These are phyloP conservation scores for Silene conica DNA, from an alignment of 148 eudicot genomes.

Conservation along the genomic window DNA sequence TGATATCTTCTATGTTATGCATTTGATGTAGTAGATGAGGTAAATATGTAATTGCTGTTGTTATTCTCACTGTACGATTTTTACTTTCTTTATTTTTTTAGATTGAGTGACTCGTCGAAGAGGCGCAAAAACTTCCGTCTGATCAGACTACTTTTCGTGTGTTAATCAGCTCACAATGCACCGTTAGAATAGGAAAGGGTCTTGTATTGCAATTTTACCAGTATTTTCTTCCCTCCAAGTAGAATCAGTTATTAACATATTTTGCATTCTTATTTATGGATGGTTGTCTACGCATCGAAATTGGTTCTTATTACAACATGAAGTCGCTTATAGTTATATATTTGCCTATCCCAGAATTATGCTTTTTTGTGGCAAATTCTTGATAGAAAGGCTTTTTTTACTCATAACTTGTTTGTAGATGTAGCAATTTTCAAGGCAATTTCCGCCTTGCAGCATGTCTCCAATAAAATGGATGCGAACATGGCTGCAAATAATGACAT, in stretches of 20 bases:
- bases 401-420: conserved; percentile 92
- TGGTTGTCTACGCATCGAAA: neutral
- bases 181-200: neutral
- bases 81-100: neutral
- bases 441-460: conserved; percentile 56
- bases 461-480: conserved; percentile 36
- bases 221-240: neutral
- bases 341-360: neutral
- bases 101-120: neutral
- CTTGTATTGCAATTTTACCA: neutral
- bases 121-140: neutral
- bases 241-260: too few relatives aligned
- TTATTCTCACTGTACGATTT: neutral
- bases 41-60: neutral
- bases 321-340: neutral
- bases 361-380: conserved; percentile 43
- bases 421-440: conserved; percentile 87
- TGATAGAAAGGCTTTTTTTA: conserved; percentile 91
- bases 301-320: neutral
- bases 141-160: neutral
- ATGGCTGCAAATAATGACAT: conserved; percentile 33
- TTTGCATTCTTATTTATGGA: neutral
- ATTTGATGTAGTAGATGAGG: neutral
- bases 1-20: neutral
- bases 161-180: too few relatives aligned